Conservation (phyloP, 2,329 filamentous ascomycete genomes). For the Westerdykella ornata region DNA sequence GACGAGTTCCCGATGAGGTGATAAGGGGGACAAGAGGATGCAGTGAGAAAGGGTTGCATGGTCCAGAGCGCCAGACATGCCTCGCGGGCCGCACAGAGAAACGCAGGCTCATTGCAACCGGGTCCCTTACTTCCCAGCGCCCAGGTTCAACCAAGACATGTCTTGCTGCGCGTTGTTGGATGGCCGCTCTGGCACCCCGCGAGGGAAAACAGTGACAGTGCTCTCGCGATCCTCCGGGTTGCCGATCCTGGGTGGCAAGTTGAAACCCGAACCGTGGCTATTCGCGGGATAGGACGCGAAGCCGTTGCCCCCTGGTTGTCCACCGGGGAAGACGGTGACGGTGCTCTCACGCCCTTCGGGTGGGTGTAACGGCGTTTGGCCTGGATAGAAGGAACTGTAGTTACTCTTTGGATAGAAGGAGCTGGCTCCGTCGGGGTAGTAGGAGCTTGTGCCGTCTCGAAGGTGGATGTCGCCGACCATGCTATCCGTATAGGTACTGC, state of each 20-base stretch:
- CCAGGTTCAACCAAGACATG: slow-evolving; percentile 76
- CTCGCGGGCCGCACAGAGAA: background rate
- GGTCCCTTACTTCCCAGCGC: slow-evolving; percentile 34
- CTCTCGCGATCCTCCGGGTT: slow-evolving; percentile 60
- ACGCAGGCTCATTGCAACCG: slow-evolving; percentile 4
- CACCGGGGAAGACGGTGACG: slow-evolving; percentile 19
- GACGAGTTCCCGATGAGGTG: background rate
- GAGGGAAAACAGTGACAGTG: slow-evolving; percentile 26
- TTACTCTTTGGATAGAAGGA: slow-evolving; percentile 44
- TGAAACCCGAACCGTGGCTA: background rate
- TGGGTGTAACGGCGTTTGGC: slow-evolving; percentile 44
- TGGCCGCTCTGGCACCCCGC: slow-evolving; percentile 10
- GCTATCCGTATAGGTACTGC: slow-evolving; percentile 42
- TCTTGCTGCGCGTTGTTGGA: slow-evolving; percentile 44
- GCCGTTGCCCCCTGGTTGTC: background rate
- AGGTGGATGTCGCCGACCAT: slow-evolving; percentile 39
- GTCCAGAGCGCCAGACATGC: too few species aligned
- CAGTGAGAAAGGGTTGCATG: slow-evolving; percentile 1
- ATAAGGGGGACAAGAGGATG: background rate
- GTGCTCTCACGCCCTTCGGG: slow-evolving; percentile 59
- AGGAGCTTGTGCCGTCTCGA: slow-evolving; percentile 51
- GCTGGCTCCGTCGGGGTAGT: slow-evolving; percentile 30
- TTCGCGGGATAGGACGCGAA: background rate
- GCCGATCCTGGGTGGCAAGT: slow-evolving; percentile 36
- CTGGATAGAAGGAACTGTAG: slow-evolving; percentile 49